phyloP scores from a whole-genome alignment of 495 filamentous ascomycete species.

The Cercophora sp. region DNA sequence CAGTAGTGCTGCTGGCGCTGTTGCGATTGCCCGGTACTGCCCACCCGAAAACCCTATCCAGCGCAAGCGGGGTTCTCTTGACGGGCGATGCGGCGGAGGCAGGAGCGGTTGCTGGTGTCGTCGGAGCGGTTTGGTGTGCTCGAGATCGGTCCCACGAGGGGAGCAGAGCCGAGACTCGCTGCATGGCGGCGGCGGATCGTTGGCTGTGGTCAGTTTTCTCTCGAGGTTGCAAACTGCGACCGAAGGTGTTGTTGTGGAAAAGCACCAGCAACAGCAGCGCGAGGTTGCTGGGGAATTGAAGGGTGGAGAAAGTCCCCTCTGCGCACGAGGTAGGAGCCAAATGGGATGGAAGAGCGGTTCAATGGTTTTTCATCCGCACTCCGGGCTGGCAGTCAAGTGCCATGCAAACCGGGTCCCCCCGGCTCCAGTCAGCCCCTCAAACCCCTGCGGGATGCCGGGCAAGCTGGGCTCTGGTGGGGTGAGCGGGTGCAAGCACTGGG shows the following conservation, averaged over 20 bases:
- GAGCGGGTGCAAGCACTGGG: not conserved
- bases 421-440: conserved; percentile 3
- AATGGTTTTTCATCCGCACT: conserved; percentile 5
- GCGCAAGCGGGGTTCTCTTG: conserved; percentile 25
- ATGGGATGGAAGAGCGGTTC: conserved; percentile 1
- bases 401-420: conserved; percentile 6
- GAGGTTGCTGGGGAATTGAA: too few species aligned
- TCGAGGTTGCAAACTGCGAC: too few species aligned
- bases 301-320: conserved; percentile 4
- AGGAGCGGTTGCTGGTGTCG: conserved; percentile 9
- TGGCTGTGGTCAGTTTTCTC: too few species aligned
- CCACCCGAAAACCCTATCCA: conserved; percentile 45
- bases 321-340: not conserved
- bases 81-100: conserved; percentile 14
- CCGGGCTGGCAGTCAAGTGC: not conserved
- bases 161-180: conserved; percentile 49
- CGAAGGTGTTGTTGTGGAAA: too few species aligned
- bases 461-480: conserved; percentile 1
- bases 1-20: conserved; percentile 42
- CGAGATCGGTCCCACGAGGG: conserved; percentile 46
- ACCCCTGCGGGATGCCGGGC: not conserved
- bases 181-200: conserved; percentile 45
- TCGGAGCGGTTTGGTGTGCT: conserved; percentile 22
- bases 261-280: too few species aligned
- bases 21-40: conserved; percentile 35